Conservation (phyloP, 2,329 filamentous ascomycete species). For the Diplodia seriata region DNA sequence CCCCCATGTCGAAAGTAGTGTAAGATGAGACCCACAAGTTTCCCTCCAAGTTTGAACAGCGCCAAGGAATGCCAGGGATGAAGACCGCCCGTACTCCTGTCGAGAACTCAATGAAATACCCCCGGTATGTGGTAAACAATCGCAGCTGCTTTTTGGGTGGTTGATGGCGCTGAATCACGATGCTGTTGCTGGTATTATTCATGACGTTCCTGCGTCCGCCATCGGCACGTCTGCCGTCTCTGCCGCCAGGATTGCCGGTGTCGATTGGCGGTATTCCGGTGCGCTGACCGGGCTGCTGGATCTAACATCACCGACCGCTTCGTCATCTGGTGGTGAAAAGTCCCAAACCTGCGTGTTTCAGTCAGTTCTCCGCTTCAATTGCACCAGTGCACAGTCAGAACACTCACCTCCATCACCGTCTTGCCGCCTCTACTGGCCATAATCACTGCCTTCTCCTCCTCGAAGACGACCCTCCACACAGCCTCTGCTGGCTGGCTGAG, state of each 20-base stretch:
- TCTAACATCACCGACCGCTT: slow-evolving; percentile 44
- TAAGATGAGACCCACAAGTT: slow-evolving; percentile 1
- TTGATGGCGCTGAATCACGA: slow-evolving; percentile 2
- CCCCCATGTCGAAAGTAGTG: background rate
- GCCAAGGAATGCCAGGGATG: slow-evolving; percentile 29
- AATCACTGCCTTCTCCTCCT: slow-evolving; percentile 97
- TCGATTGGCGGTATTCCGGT: slow-evolving; percentile 41
- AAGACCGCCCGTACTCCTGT: slow-evolving; percentile 15
- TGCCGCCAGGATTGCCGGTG: slow-evolving; percentile 10
- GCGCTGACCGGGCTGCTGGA: slow-evolving; percentile 53
- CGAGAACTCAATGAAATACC: slow-evolving; percentile 14
- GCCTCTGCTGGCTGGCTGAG: slow-evolving; percentile 90
- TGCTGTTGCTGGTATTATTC: slow-evolving; percentile 17
- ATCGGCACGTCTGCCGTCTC: slow-evolving; percentile 23
- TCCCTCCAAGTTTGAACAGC: slow-evolving; percentile 20
- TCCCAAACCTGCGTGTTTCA: slow-evolving; percentile 76
- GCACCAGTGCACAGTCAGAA: background rate
- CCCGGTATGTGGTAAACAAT: slow-evolving; percentile 12
- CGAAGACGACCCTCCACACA: slow-evolving; percentile 97
- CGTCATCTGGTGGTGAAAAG: slow-evolving; percentile 84
- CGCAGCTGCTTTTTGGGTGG: slow-evolving; percentile 20
- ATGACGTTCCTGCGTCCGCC: slow-evolving; percentile 20
- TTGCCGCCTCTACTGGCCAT: slow-evolving; percentile 84
- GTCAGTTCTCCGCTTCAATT: slow-evolving; percentile 8
- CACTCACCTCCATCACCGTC: slow-evolving; percentile 94